Conservation (phyloP, 805 yeast species). For the Sugiyamaella americana region DNA sequence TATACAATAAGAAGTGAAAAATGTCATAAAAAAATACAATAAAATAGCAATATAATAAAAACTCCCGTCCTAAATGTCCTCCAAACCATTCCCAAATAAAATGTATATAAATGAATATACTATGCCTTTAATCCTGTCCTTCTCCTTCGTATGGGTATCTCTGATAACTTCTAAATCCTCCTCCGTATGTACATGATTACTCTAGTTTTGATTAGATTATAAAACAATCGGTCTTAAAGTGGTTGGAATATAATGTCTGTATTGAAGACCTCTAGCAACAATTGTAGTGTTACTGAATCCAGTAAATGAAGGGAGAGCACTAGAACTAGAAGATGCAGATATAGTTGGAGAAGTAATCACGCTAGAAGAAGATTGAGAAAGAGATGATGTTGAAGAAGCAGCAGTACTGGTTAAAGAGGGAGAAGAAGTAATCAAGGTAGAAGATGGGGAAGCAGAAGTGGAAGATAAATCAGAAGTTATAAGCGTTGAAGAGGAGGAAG, state of each 20-base stretch:
- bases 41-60: too few species aligned
- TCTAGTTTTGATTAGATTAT: neutral
- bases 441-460: neutral
- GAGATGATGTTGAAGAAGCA: neutral
- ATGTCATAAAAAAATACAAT: too few species aligned
- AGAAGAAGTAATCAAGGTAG: slow-evolving; percentile 3
- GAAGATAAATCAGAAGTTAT: neutral
- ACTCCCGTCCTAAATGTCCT: too few species aligned
- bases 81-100: too few species aligned
- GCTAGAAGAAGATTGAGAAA: slow-evolving; percentile 2
- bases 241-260: neutral
- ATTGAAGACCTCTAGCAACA: neutral
- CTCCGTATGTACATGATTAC: too few species aligned
- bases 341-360: slow-evolving; percentile 1
- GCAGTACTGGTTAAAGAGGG: slow-evolving; percentile 3
- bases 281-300: slow-evolving; percentile 2
- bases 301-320: slow-evolving; percentile 1
- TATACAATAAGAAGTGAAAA: too few species aligned
- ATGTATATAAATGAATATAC: too few species aligned
- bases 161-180: too few species aligned
- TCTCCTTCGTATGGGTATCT: too few species aligned
- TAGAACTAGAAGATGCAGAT: neutral
- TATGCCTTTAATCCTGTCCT: too few species aligned
- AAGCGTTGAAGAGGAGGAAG: slow-evolving; percentile 1
- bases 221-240: neutral